phyloP scores from a whole-genome alignment of 768 basidiomycete species.

The Thelephora ganbajun region DNA sequence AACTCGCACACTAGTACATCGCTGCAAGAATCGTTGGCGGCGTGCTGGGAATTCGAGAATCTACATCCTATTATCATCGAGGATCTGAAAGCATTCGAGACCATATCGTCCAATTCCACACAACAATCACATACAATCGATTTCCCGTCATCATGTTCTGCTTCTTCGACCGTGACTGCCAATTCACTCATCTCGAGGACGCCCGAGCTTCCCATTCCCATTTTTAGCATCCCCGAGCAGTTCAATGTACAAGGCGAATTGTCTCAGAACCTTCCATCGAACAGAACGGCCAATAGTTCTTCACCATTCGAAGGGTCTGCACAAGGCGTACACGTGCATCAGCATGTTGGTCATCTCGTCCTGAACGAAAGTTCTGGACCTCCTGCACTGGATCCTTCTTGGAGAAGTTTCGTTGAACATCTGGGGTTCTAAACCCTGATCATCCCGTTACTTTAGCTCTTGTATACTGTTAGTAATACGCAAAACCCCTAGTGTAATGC shows the following conservation, averaged over 20 bases:
- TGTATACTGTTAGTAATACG: background rate
- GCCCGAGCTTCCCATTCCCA: background rate
- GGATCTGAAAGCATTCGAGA: constrained; percentile 29
- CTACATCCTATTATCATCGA: constrained; percentile 41
- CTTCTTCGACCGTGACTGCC: too few relatives aligned
- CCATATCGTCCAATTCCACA: background rate
- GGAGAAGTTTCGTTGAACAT: constrained; percentile 58
- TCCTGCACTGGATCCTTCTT: constrained; percentile 41
- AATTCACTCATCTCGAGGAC: too few relatives aligned
- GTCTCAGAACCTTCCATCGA: too few relatives aligned
- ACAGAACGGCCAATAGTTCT: too few relatives aligned
- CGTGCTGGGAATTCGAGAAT: constrained; percentile 10
- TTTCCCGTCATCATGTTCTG: too few relatives aligned
- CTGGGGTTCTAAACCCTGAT: constrained; percentile 30
- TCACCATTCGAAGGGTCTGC: too few relatives aligned
- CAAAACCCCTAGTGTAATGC: too few relatives aligned
- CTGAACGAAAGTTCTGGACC: constrained; percentile 5
- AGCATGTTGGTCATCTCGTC: too few relatives aligned
- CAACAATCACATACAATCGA: too few relatives aligned
- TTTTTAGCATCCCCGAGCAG: constrained; percentile 3
- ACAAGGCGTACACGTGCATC: too few relatives aligned
- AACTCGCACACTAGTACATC: background rate
- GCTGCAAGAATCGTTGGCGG: background rate
- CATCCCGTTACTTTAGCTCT: background rate
- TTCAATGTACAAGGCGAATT: too few relatives aligned